Conservation (phyloP, 306 rosid species). For the Mimosa bimucronata region DNA sequence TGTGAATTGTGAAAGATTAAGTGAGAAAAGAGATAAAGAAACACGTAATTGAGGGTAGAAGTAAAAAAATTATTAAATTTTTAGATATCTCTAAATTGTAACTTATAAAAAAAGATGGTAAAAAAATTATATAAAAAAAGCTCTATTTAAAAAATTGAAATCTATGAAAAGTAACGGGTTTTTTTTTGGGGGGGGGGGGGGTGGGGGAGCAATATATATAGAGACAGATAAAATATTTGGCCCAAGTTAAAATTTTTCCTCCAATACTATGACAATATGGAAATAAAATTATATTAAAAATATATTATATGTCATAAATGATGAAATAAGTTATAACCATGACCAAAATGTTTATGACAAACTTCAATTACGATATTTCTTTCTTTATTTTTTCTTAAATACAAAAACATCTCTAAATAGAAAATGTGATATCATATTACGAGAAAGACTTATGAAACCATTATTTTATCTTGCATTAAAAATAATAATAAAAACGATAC, state of each 20-base stretch:
- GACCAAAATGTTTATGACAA: neutral
- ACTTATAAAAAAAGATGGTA: no score
- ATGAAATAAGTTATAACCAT: neutral
- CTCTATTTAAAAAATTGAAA: no score
- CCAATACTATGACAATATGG: neutral
- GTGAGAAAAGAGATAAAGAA: no score
- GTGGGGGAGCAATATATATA: no score
- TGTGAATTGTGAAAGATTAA: no score
- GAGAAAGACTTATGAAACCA: neutral
- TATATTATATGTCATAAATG: neutral
- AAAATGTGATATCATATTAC: neutral
- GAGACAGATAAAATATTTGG: neutral
- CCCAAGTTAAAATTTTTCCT: neutral
- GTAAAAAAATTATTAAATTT: no score
- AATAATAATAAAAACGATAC: neutral
- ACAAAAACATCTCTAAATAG: neutral
- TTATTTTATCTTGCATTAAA: neutral
- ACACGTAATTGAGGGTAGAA: no score
- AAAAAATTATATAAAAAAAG: no score
- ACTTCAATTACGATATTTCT: neutral
- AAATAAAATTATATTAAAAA: neutral
- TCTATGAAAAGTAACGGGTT: no score
- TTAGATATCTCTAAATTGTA: no score
- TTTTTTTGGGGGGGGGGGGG: no score
- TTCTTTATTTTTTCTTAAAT: neutral